Evolutionary conservation across 1,284 basidiomycete genomes (phyloP).

Genomic region (Apiotrichum mycotoxinovorans): DNA sequence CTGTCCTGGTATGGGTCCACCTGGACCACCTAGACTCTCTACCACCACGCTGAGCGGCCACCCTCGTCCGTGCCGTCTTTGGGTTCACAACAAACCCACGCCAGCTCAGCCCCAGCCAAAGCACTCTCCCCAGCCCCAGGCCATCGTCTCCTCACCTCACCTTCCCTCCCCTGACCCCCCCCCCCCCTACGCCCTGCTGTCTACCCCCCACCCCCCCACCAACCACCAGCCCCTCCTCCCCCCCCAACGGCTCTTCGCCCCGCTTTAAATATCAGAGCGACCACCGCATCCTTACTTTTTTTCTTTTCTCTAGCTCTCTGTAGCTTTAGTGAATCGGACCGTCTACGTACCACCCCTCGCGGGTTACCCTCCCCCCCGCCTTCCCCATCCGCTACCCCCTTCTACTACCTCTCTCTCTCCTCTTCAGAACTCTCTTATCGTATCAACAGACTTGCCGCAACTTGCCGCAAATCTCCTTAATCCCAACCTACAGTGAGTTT

Average conservation of each 20-base stretch:
- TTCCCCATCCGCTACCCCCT: slow-evolving; percentile 4
- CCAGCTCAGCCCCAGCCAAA: too few relatives aligned
- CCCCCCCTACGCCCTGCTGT: too few relatives aligned
- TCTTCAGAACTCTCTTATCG: too few relatives aligned
- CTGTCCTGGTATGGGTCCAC: too few relatives aligned
- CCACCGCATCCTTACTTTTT: slow-evolving; percentile 3
- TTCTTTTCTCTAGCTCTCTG: slow-evolving; percentile 19
- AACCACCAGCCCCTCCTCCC: neutral
- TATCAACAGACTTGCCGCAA: neutral
- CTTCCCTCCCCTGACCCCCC: too few relatives aligned
- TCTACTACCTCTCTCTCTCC: slow-evolving; percentile 1
- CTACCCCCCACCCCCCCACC: too few relatives aligned
- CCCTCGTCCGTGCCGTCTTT: too few relatives aligned
- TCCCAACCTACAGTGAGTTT: neutral
- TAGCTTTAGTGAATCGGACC: slow-evolving; percentile 19
- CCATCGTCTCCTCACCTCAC: too few relatives aligned
- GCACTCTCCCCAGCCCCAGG: too few relatives aligned
- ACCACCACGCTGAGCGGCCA: too few relatives aligned
- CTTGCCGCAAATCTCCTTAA: neutral
- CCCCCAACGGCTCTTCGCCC: neutral
- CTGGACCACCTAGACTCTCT: too few relatives aligned
- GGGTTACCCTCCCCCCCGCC: slow-evolving; percentile 2
- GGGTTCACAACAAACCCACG: too few relatives aligned
- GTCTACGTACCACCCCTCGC: slow-evolving; percentile 1
- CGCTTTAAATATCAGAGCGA: neutral